Conservation (phyloP, 208 protist genomes). For the Polymyxa betae region DNA sequence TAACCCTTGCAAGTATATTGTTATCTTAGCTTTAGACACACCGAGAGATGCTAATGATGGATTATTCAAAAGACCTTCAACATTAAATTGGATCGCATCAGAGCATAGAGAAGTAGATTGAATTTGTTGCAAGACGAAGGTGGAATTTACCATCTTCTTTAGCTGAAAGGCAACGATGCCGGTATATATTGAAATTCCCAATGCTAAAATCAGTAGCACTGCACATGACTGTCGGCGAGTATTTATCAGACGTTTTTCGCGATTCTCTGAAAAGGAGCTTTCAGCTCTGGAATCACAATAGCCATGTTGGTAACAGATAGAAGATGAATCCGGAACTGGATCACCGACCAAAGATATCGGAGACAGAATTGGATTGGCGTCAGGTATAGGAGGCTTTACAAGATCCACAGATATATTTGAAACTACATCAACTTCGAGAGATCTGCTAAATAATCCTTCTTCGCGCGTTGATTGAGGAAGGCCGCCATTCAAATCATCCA, state of each 20-base stretch:
- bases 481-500: no score
- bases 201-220: neutral
- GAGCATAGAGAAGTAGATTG: neutral
- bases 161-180: neutral
- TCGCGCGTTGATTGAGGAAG: no score
- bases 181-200: neutral
- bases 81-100: neutral
- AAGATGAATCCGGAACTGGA: no score
- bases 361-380: no score
- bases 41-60: neutral
- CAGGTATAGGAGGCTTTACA: no score
- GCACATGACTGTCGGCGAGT: neutral
- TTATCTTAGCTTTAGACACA: neutral
- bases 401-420: no score
- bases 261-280: no score
- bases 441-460: no score
- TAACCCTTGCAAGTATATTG: neutral
- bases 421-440: no score
- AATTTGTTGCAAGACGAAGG: neutral
- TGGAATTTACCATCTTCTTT: neutral
- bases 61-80: neutral
- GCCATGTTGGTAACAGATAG: no score
- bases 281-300: no score
- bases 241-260: neutral
- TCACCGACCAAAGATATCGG: no score